These are phyloP conservation scores for Tulasnella sp. DNA, from an alignment of 768 basidiomycete genomes.

Conservation along the genomic window DNA sequence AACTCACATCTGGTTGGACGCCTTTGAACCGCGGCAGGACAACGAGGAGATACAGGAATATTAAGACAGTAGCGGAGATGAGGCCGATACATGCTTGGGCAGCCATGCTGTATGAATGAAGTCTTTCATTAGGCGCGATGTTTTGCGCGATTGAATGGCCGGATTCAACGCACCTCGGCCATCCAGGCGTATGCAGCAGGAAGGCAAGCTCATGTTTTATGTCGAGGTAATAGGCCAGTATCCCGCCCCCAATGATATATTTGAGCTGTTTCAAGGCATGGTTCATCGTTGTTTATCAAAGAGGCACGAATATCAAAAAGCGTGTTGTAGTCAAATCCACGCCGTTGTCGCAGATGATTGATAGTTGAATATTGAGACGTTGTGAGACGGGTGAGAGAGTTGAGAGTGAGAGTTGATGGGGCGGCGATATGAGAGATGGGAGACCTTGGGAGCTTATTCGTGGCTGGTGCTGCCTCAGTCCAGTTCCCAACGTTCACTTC, in stretches of 20 bases:
- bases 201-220: not conserved
- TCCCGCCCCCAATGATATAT: conserved; percentile 5
- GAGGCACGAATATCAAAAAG: no score
- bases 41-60: conserved; percentile 17
- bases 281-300: not conserved
- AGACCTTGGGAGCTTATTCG: no score
- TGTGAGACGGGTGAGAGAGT: no score
- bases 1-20: conserved; percentile 14
- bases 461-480: no score
- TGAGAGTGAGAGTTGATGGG: no score
- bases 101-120: not conserved
- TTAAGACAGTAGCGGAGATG: not conserved
- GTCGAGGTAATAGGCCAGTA: not conserved
- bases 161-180: not conserved
- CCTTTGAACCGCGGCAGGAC: conserved; percentile 16
- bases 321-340: no score
- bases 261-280: conserved; percentile 6
- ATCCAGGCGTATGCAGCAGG: not conserved
- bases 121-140: not conserved
- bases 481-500: no score
- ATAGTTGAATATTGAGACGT: no score
- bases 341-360: no score
- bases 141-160: not conserved
- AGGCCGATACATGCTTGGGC: not conserved
- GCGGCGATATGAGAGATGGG: no score